A percentile compares a stretch with the other conserved stretches of the same genome.
These are phyloP conservation scores for Cercophora scortea DNA, from an alignment of 495 filamentous ascomycete species.

Conservation along the genomic window DNA sequence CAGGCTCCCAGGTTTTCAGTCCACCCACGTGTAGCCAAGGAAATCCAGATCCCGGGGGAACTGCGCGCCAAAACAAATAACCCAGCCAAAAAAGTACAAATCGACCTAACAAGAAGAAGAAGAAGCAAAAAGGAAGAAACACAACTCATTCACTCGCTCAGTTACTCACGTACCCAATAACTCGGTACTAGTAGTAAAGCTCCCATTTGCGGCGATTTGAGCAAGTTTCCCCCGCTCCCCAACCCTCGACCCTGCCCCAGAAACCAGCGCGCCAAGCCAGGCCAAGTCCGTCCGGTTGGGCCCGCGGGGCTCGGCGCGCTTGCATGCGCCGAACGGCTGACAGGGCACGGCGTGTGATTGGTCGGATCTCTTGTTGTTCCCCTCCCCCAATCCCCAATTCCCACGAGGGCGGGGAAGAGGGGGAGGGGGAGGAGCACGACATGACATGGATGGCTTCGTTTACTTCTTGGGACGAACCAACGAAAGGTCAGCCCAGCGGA, in stretches of 20 bases:
- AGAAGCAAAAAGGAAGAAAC: too few species aligned
- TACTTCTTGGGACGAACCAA: neutral
- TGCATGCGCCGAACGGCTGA: neutral
- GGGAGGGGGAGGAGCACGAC: neutral
- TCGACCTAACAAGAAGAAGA: too few species aligned
- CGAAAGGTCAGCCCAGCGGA: too few species aligned
- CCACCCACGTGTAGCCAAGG: too few species aligned
- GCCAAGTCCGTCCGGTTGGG: slow-evolving; percentile 1
- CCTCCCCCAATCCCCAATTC: neutral
- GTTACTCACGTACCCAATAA: too few species aligned
- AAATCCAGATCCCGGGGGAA: too few species aligned
- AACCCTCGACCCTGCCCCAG: neutral
- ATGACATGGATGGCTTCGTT: neutral
- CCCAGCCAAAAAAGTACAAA: too few species aligned
- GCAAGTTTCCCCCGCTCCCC: slow-evolving; percentile 18
- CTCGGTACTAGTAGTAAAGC: too few species aligned
- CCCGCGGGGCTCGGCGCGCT: neutral
- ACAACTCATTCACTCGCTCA: too few species aligned
- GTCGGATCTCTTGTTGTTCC: neutral
- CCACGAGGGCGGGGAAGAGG: neutral
- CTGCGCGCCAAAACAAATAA: too few species aligned
- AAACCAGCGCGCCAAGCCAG: neutral
- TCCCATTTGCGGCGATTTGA: slow-evolving; percentile 17
- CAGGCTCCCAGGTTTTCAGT: too few species aligned
- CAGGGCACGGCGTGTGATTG: neutral